These are phyloP conservation scores for Magnusiomyces fungicola DNA, from an alignment of 1,139 yeast species.

Conservation along the genomic window DNA sequence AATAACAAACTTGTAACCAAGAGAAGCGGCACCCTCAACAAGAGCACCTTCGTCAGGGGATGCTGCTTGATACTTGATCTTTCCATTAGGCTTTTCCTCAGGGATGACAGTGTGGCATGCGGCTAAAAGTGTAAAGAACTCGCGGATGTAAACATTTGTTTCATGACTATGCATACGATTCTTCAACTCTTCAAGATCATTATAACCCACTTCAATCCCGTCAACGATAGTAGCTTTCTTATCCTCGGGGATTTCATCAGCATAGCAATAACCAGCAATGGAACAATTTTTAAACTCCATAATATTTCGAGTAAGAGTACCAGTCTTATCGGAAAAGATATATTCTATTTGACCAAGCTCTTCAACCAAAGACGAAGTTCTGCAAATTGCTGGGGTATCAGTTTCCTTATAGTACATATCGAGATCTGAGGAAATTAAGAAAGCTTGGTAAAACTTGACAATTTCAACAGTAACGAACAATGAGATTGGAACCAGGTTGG, in stretches of 20 bases:
- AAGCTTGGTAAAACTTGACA: constrained; percentile 92
- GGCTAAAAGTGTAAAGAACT: constrained; percentile 75
- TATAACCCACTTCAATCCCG: constrained; percentile 76
- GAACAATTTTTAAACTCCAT: constrained; percentile 97
- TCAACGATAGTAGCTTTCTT: constrained; percentile 62
- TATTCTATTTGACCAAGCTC: constrained; percentile 95
- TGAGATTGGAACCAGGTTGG: constrained; percentile 85
- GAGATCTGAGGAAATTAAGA: constrained; percentile 84
- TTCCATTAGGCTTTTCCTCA: constrained; percentile 49
- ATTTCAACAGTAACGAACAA: constrained; percentile 92
- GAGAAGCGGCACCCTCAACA: constrained; percentile 89
- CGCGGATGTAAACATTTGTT: constrained; percentile 62
- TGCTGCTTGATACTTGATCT: constrained; percentile 91
- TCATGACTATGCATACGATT: constrained; percentile 41
- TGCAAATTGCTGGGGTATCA: constrained; percentile 90
- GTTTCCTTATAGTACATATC: constrained; percentile 84
- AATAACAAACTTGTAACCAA: constrained; percentile 77
- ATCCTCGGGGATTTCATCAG: constrained; percentile 87
- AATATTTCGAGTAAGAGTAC: constrained; percentile 87
- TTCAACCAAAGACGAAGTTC: constrained; percentile 93
- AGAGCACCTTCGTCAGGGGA: constrained; percentile 99
- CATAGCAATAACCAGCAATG: constrained; percentile 87
- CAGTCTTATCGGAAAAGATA: constrained; percentile 93
- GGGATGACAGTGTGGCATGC: constrained; percentile 98
- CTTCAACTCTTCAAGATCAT: constrained; percentile 60